Percentiles rank a stretch among this genome's conserved stretches.
Evolutionary conservation across 495 filamentous ascomycete species (phyloP).

Genomic region (Penicillium angulare): DNA sequence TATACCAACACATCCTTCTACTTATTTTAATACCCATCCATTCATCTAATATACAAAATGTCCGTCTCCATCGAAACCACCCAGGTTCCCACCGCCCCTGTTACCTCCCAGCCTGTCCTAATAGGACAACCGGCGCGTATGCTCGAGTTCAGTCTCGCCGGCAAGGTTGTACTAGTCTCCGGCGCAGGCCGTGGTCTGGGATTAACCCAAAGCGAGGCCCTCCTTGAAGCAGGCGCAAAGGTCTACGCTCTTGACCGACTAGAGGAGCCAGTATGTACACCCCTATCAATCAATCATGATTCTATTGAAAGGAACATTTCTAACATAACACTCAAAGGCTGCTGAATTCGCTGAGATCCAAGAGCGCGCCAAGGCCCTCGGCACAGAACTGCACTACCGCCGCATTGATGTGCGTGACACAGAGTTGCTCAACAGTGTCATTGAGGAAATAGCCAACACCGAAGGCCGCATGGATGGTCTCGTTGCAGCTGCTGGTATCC

Average conservation of each 20-base stretch:
- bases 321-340: slow-evolving; percentile 36
- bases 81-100: slow-evolving; percentile 24
- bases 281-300: background rate
- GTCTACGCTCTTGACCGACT: slow-evolving; percentile 51
- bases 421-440: slow-evolving; percentile 60
- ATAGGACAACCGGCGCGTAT: slow-evolving; percentile 49
- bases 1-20: slow-evolving; percentile 4
- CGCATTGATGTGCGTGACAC: slow-evolving; percentile 84
- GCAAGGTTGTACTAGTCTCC: slow-evolving; percentile 75
- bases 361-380: slow-evolving; percentile 64
- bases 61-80: slow-evolving; percentile 44
- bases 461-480: slow-evolving; percentile 75
- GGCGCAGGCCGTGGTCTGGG: slow-evolving; percentile 79
- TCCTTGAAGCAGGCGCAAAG: slow-evolving; percentile 78
- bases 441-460: slow-evolving; percentile 64
- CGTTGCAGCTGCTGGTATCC: slow-evolving; percentile 74
- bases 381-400: slow-evolving; percentile 71
- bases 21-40: background rate
- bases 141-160: slow-evolving; percentile 76
- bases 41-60: slow-evolving; percentile 24
- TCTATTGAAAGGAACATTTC: slow-evolving; percentile 19
- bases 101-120: slow-evolving; percentile 21
- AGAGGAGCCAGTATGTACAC: slow-evolving; percentile 40
- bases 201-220: slow-evolving; percentile 72
- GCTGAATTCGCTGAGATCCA: slow-evolving; percentile 62